Evolutionary conservation across 2,329 filamentous ascomycete genomes (phyloP).

Genomic region (Trichoderma afroharzianum): DNA sequence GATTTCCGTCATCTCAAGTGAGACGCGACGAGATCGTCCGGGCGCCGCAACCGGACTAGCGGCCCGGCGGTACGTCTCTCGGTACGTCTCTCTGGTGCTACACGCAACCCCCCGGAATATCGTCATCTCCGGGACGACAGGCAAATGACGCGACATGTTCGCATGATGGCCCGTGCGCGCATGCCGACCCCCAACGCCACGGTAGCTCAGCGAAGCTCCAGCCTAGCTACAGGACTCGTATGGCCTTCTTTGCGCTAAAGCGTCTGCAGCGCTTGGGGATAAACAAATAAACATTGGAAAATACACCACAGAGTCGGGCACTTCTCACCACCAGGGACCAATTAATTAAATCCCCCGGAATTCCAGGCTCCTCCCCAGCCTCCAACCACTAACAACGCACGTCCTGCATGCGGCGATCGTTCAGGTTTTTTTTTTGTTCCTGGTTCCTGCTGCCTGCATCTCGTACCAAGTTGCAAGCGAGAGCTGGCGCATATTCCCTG

Average conservation of each 20-base stretch:
- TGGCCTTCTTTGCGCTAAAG: conserved; percentile 15
- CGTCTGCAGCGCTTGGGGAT: conserved; percentile 23
- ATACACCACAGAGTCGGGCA: background rate
- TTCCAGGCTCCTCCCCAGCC: background rate
- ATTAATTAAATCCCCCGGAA: conserved; percentile 13
- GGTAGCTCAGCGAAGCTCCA: conserved; percentile 4
- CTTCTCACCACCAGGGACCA: background rate
- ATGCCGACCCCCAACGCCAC: conserved; percentile 19
- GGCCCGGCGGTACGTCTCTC: background rate
- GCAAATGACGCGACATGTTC: conserved; percentile 19
- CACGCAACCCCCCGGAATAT: conserved; percentile 22
- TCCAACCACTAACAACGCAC: background rate
- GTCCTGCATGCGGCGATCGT: background rate
- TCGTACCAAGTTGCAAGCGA: background rate
- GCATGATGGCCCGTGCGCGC: conserved; percentile 24
- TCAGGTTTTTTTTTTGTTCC: background rate
- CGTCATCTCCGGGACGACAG: conserved; percentile 36
- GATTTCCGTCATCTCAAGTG: conserved; percentile 6
- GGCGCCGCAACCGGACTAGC: conserved; percentile 17
- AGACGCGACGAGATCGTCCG: conserved; percentile 20
- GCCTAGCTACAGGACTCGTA: background rate
- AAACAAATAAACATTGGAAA: conserved; percentile 35
- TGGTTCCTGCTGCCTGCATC: background rate
- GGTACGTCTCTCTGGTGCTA: background rate
- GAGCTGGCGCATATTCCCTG: background rate